Evolutionary conservation across 805 yeast species (phyloP).

Genomic region (Scheffersomyces stipitis): DNA sequence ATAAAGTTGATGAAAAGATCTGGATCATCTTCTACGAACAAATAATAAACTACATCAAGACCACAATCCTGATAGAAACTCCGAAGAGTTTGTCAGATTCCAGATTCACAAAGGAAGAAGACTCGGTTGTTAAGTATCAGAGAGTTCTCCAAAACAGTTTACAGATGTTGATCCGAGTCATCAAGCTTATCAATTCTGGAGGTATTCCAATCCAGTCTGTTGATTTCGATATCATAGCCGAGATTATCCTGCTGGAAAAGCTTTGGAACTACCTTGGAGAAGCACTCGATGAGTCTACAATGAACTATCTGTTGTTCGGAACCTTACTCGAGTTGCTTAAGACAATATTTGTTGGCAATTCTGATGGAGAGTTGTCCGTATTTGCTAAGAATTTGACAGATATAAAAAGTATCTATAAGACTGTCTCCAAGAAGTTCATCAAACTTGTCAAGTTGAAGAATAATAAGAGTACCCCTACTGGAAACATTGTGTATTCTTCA

Average conservation of each 20-base stretch:
- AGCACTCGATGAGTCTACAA: conserved; percentile 19
- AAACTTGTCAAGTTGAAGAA: conserved; percentile 41
- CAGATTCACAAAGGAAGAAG: conserved; percentile 64
- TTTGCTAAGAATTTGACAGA: conserved; percentile 15
- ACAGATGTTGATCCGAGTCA: conserved; percentile 41
- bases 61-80: conserved; percentile 55
- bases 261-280: conserved; percentile 35
- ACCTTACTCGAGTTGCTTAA: conserved; percentile 22
- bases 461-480: conserved; percentile 21
- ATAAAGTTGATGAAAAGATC: conserved; percentile 48
- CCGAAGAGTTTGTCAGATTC: conserved; percentile 71
- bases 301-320: conserved; percentile 33
- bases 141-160: conserved; percentile 55
- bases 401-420: conserved; percentile 32
- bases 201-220: conserved; percentile 9
- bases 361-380: conserved; percentile 10
- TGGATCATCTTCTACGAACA: conserved; percentile 61
- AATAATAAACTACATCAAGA: conserved; percentile 54
- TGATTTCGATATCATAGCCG: conserved; percentile 6
- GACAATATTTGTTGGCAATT: conserved; percentile 15
- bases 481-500: conserved; percentile 44
- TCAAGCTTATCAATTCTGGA: conserved; percentile 18
- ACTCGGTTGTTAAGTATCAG: conserved; percentile 61
- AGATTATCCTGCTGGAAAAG: conserved; percentile 24
- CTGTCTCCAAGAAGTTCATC: conserved; percentile 44